Conservation (phyloP, 2,329 filamentous ascomycete species). For the Thielaviopsis musarum region DNA sequence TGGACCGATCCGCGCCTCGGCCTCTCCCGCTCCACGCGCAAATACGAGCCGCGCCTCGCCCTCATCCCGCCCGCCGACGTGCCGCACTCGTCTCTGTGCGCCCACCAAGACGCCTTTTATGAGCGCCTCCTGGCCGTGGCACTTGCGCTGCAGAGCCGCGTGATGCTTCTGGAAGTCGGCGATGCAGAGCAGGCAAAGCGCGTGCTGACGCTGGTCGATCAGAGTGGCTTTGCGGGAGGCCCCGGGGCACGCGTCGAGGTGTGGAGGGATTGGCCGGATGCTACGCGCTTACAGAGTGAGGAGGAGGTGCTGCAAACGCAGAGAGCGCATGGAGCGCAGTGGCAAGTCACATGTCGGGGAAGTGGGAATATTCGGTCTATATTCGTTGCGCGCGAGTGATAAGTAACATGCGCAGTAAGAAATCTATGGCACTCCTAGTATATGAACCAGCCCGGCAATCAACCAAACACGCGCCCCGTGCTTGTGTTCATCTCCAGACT, state of each 20-base stretch:
- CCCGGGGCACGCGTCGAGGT: constrained; percentile 36
- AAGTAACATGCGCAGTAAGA: neutral
- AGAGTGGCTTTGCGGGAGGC: constrained; percentile 12
- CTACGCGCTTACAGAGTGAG: neutral
- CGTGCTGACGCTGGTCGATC: constrained; percentile 27
- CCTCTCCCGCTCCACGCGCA: constrained; percentile 57
- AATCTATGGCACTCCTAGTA: neutral
- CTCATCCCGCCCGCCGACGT: constrained; percentile 39
- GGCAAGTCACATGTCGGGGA: constrained; percentile 4
- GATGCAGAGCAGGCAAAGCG: constrained; percentile 50
- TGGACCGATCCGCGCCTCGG: constrained; percentile 24
- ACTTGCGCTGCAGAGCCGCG: constrained; percentile 27
- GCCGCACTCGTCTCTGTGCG: constrained; percentile 18
- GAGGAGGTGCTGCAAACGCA: neutral
- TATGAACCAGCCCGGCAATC: neutral
- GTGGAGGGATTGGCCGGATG: constrained; percentile 53
- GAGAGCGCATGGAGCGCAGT: neutral
- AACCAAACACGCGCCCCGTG: constrained; percentile 16
- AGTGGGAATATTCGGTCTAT: constrained; percentile 10
- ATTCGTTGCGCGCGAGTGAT: constrained; percentile 1
- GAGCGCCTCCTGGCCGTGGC: constrained; percentile 43
- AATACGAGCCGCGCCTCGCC: constrained; percentile 65
- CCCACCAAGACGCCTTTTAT: constrained; percentile 46
- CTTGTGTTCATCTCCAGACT: constrained; percentile 42
- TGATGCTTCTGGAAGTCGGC: constrained; percentile 55